Conservation (phyloP, 2,329 filamentous ascomycete genomes). For the Aspergillus intermedius region DNA sequence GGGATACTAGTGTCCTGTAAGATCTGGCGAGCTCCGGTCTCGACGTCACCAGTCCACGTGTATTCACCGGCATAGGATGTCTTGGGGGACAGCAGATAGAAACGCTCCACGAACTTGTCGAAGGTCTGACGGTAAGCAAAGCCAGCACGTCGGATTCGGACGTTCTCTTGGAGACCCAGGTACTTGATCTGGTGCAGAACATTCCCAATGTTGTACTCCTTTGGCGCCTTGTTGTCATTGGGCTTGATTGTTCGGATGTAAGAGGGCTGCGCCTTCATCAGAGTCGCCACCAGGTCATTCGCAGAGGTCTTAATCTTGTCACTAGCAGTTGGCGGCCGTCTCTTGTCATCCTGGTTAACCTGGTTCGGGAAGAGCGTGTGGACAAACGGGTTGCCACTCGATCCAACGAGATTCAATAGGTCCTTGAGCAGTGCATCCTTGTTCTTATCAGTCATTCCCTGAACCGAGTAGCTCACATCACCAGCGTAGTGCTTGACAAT, state of each 20-base stretch:
- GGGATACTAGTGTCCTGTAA: conserved; percentile 95
- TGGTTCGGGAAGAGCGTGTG: conserved; percentile 86
- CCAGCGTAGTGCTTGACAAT: conserved; percentile 99
- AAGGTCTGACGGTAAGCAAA: conserved; percentile 97
- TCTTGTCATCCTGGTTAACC: conserved; percentile 92
- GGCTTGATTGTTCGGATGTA: conserved; percentile 99
- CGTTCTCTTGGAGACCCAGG: conserved; percentile 97
- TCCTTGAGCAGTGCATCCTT: conserved; percentile 97
- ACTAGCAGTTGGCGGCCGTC: conserved; percentile 86
- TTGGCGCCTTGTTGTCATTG: conserved; percentile 95
- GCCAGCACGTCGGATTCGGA: conserved; percentile 89
- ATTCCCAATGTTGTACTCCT: conserved; percentile 85
- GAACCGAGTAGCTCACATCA: conserved; percentile 88
- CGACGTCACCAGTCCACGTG: conserved; percentile 84
- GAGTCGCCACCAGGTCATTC: conserved; percentile 85
- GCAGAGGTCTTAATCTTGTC: conserved; percentile 94
- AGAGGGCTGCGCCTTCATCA: conserved; percentile 96
- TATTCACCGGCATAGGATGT: conserved; percentile 96
- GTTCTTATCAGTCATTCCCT: conserved; percentile 99
- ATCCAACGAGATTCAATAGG: conserved; percentile 75
- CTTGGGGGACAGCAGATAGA: conserved; percentile 89
- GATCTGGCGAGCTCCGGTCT: conserved; percentile 84
- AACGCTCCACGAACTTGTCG: conserved; percentile 96
- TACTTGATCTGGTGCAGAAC: conserved; percentile 99
- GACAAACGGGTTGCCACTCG: conserved; percentile 77